A percentile compares a stretch with the other conserved stretches of the same genome.
These are phyloP conservation scores for Manihot esculenta DNA, from an alignment of 441 rosid genomes.

Conservation along the genomic window DNA sequence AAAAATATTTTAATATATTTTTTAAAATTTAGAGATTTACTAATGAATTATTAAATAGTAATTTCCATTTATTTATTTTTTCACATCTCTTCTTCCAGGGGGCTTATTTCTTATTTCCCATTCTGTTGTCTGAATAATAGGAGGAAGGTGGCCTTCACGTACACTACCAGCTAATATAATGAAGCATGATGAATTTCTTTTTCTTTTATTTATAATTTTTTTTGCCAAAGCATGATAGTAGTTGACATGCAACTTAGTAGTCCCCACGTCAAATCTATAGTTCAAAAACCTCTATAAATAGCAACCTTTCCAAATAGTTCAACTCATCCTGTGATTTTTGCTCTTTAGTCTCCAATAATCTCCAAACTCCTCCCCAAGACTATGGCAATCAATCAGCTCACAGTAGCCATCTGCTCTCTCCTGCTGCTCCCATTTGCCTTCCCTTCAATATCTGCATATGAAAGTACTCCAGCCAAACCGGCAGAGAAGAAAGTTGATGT, in stretches of 20 bases:
- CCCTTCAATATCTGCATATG: conserved; percentile 28
- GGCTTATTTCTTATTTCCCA: background rate
- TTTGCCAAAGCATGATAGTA: background rate
- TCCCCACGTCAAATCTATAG: conserved; percentile 34
- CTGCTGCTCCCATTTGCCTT: conserved; percentile 37
- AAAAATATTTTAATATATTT: too few relatives aligned
- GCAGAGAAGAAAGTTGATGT: conserved; percentile 43
- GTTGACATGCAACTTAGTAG: conserved; percentile 29
- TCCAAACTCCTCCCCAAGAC: conserved; percentile 12
- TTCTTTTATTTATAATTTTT: too few relatives aligned
- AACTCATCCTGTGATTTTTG: conserved; percentile 12
- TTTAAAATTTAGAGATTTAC: too few relatives aligned
- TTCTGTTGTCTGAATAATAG: background rate
- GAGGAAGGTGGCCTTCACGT: conserved; percentile 40
- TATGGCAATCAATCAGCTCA: conserved; percentile 42
- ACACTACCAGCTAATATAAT: background rate
- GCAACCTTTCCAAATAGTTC: background rate
- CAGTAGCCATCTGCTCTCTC: conserved; percentile 30
- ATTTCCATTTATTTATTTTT: too few relatives aligned
- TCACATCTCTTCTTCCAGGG: too few relatives aligned
- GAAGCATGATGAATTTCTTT: too few relatives aligned
- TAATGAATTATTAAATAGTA: too few relatives aligned
- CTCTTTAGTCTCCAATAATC: background rate
- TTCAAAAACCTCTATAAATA: conserved; percentile 20
- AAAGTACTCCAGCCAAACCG: conserved; percentile 25